Conservation (phyloP, 139 green algal species). For the Chlorella sp. region DNA sequence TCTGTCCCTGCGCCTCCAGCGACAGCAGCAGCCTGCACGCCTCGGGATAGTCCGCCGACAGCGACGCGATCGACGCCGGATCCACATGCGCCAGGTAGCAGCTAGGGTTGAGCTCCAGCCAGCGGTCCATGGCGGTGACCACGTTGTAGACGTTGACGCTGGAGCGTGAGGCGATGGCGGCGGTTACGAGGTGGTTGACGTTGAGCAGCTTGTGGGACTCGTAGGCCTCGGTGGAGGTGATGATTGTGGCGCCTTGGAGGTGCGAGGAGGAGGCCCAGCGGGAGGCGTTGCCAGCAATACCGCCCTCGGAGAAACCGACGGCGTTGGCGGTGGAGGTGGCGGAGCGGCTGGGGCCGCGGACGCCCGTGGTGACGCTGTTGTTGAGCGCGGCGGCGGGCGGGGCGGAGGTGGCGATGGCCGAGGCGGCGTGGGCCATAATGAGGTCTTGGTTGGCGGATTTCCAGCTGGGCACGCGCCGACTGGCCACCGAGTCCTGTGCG, state of each 20-base stretch:
- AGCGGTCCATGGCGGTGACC: conserved; percentile 3
- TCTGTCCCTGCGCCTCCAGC: conserved; percentile 6
- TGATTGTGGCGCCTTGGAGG: background rate
- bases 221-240: background rate
- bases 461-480: background rate
- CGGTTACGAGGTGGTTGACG: conserved; percentile 10
- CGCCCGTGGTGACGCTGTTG: too few relatives aligned
- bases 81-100: conserved; percentile 7
- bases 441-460: background rate
- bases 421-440: background rate
- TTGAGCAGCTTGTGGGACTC: conserved; percentile 8
- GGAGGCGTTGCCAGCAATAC: too few relatives aligned
- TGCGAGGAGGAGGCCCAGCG: background rate
- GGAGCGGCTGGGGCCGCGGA: too few relatives aligned
- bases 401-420: too few relatives aligned
- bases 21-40: conserved; percentile 10
- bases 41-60: conserved; percentile 8
- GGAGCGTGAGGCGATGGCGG: conserved; percentile 4
- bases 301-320: too few relatives aligned
- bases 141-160: conserved; percentile 14
- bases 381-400: too few relatives aligned
- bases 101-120: conserved; percentile 5
- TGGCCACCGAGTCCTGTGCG: background rate
- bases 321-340: too few relatives aligned
- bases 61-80: background rate